These are phyloP conservation scores for Plectosphaerella sp. DNA, from an alignment of 2,329 filamentous ascomycete species.

Conservation along the genomic window DNA sequence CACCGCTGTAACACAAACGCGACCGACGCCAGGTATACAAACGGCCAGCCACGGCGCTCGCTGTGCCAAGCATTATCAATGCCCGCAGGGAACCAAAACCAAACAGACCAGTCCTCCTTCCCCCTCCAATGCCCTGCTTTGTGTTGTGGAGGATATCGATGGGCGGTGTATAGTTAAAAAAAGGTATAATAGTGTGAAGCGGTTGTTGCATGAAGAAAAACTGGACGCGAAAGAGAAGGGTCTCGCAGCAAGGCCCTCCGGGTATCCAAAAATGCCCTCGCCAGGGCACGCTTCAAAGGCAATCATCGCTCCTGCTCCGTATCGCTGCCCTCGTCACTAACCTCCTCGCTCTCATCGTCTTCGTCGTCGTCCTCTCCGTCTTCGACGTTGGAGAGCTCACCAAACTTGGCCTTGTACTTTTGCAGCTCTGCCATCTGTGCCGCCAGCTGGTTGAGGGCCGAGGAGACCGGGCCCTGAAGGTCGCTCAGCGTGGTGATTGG, in stretches of 20 bases:
- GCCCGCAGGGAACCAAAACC: too few species aligned
- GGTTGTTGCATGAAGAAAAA: too few species aligned
- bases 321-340: slow-evolving; percentile 16
- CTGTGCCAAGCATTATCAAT: too few species aligned
- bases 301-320: slow-evolving; percentile 22
- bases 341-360: slow-evolving; percentile 23
- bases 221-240: too few species aligned
- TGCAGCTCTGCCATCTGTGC: slow-evolving; percentile 60
- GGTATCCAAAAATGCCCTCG: background rate
- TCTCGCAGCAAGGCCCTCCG: background rate
- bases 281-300: background rate
- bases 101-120: too few species aligned
- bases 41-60: too few species aligned
- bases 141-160: too few species aligned
- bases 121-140: too few species aligned
- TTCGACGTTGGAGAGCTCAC: slow-evolving; percentile 30
- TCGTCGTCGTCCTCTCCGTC: slow-evolving; percentile 23
- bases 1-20: too few species aligned
- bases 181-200: slow-evolving; percentile 1
- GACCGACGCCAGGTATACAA: too few species aligned
- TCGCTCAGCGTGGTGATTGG: slow-evolving; percentile 60
- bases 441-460: slow-evolving; percentile 60
- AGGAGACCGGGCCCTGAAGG: slow-evolving; percentile 72
- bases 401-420: slow-evolving; percentile 52
- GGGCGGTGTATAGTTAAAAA: slow-evolving; percentile 1